phyloP scores from a whole-genome alignment of 2,329 filamentous ascomycete species.

The Aspergillus brunneoviolaceus region DNA sequence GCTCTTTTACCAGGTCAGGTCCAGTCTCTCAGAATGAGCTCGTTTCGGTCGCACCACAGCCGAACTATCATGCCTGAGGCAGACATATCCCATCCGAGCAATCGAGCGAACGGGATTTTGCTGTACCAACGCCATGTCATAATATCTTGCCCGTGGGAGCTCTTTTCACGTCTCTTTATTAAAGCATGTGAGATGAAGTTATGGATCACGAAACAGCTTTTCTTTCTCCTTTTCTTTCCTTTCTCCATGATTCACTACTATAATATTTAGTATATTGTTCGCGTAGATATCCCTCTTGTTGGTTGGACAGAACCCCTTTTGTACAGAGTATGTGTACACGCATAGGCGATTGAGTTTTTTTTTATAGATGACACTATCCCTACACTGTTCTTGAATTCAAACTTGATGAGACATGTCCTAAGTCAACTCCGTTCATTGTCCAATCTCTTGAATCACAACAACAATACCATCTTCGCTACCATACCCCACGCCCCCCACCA shows the following conservation, averaged over 20 bases:
- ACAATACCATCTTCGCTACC: too few relatives aligned
- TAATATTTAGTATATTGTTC: not conserved
- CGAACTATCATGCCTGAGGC: not conserved
- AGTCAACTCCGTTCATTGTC: too few relatives aligned
- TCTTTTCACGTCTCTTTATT: not conserved
- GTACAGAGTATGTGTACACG: not conserved
- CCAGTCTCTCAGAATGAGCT: not conserved
- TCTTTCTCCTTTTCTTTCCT: not conserved
- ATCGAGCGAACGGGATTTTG: not conserved
- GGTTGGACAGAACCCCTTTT: not conserved
- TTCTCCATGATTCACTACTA: not conserved
- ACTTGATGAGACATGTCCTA: too few relatives aligned
- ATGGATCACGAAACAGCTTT: conserved; percentile 20
- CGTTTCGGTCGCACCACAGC: not conserved
- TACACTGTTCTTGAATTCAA: too few relatives aligned
- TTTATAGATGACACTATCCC: too few relatives aligned
- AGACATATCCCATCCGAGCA: not conserved
- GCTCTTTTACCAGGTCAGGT: too few relatives aligned
- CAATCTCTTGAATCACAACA: too few relatives aligned
- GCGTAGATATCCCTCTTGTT: not conserved
- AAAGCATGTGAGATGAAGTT: conserved; percentile 12
- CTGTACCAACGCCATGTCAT: not conserved
- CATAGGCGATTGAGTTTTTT: not conserved
- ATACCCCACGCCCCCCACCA: too few relatives aligned
- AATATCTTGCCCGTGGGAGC: not conserved